Percentiles rank a stretch among this genome's conserved stretches.
phyloP scores from a whole-genome alignment of 73 alveolate genomes.

The Symbiodinium natans region DNA sequence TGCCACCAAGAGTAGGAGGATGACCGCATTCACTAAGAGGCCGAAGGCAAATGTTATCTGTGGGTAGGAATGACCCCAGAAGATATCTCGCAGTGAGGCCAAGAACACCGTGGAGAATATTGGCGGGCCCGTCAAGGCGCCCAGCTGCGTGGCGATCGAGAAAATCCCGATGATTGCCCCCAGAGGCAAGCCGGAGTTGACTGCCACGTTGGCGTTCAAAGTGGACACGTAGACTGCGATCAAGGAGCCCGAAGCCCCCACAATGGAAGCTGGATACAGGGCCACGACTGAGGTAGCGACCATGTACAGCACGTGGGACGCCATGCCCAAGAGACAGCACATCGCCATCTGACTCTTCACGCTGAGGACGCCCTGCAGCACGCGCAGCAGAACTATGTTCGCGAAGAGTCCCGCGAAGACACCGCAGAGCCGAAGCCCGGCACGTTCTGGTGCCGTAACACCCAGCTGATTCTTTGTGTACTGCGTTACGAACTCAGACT shows the following conservation, averaged over 20 bases:
- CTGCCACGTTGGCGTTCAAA: background rate
- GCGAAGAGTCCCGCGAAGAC: background rate
- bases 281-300: background rate
- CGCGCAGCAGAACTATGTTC: background rate
- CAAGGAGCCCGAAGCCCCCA: background rate
- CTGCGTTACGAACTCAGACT: background rate
- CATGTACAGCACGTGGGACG: background rate
- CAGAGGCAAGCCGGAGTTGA: background rate
- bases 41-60: background rate
- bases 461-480: background rate
- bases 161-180: background rate
- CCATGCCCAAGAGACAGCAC: background rate
- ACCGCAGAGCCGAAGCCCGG: background rate
- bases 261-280: background rate
- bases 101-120: background rate
- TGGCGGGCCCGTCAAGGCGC: background rate
- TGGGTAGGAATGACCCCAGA: background rate
- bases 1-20: background rate
- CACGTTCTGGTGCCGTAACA: background rate
- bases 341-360: background rate
- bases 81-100: background rate
- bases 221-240: background rate
- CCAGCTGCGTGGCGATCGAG: background rate
- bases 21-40: background rate
- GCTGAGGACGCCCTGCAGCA: background rate